These are phyloP conservation scores for Lichtheimia ramosa DNA, from an alignment of 371 early-diverging fungal species.

Conservation along the genomic window DNA sequence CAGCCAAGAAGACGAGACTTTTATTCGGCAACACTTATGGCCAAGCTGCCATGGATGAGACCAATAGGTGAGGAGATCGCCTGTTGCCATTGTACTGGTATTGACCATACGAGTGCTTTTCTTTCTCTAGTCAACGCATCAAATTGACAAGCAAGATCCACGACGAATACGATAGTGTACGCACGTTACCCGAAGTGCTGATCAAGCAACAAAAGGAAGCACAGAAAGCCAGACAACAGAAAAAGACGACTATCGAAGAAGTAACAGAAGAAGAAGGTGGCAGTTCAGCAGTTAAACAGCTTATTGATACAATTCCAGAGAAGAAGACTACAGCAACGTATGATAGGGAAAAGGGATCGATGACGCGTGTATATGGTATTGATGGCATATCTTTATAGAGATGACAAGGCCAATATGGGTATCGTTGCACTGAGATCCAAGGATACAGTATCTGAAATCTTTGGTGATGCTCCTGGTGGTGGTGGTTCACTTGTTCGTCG, in stretches of 20 bases:
- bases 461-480: constrained; percentile 40
- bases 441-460: constrained; percentile 53
- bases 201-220: constrained; percentile 58
- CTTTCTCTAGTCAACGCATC: constrained; percentile 57
- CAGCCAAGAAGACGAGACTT: constrained; percentile 58
- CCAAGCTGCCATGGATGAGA: constrained; percentile 58
- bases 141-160: constrained; percentile 74
- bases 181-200: constrained; percentile 64
- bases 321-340: constrained; percentile 14
- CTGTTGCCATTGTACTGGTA: not conserved
- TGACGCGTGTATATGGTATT: not conserved
- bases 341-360: too few relatives aligned
- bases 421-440: constrained; percentile 47
- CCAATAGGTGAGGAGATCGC: constrained; percentile 40
- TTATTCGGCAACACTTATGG: constrained; percentile 56
- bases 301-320: constrained; percentile 46
- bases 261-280: constrained; percentile 26
- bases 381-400: constrained; percentile 12
- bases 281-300: constrained; percentile 27
- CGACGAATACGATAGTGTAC: constrained; percentile 72
- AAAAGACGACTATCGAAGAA: constrained; percentile 39
- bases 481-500: constrained; percentile 63
- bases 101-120: not conserved
- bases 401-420: constrained; percentile 29
- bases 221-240: constrained; percentile 43